These are phyloP conservation scores for Verticillium dahliae DNA, from an alignment of 2,329 filamentous ascomycete species.

Conservation along the genomic window DNA sequence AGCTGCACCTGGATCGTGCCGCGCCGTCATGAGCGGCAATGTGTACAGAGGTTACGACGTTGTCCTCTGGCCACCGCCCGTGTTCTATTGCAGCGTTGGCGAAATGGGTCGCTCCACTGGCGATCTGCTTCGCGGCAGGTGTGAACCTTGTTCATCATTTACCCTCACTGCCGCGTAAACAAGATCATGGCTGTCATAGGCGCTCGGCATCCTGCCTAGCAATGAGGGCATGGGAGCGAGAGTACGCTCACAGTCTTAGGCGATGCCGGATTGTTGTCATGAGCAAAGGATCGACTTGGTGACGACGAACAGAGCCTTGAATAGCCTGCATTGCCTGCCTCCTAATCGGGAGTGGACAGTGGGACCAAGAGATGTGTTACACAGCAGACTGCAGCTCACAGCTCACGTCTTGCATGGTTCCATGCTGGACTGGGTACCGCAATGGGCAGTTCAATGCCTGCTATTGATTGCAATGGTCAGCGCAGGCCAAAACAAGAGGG, in stretches of 20 bases:
- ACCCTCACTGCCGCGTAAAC: neutral
- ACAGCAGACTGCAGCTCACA: neutral
- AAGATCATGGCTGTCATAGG: neutral
- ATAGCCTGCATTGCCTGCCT: no score
- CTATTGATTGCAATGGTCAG: neutral
- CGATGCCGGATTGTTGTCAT: no score
- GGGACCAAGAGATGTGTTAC: neutral
- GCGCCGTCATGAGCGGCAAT: no score
- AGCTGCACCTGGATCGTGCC: neutral
- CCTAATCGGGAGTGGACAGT: neutral
- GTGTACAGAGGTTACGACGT: no score
- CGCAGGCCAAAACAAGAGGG: neutral
- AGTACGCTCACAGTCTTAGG: no score
- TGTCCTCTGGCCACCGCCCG: no score
- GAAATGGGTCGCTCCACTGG: neutral
- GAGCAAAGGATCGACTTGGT: no score
- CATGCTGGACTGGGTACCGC: neutral
- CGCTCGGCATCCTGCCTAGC: neutral
- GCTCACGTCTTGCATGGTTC: neutral
- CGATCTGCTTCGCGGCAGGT: neutral
- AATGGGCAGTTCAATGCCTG: neutral
- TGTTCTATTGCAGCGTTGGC: neutral
- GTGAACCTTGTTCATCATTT: neutral
- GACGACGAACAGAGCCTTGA: no score
- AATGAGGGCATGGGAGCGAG: no score